phyloP scores from a whole-genome alignment of 768 basidiomycete species.

The Pleurotus tuoliensis region DNA sequence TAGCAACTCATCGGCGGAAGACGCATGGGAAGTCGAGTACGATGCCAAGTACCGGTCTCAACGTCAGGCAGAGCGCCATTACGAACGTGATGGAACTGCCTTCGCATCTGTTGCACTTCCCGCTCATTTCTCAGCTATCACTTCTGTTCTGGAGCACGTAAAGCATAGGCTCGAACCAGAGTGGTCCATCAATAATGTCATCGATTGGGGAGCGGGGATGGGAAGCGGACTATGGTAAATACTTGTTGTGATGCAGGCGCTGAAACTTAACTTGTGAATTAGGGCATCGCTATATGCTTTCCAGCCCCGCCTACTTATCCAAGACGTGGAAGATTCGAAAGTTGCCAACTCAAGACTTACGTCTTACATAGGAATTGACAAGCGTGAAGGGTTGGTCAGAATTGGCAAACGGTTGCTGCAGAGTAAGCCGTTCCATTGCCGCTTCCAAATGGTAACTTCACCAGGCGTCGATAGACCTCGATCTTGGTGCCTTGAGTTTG shows the following conservation, averaged over 20 bases:
- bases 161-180: constrained; percentile 58
- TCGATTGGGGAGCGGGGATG: constrained; percentile 84
- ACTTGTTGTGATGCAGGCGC: constrained; percentile 1
- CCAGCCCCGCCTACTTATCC: constrained; percentile 25
- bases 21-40: constrained; percentile 53
- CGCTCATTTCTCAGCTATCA: constrained; percentile 78
- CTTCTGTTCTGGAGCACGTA: constrained; percentile 66
- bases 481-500: constrained; percentile 39
- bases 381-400: constrained; percentile 61
- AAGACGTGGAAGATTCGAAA: constrained; percentile 25
- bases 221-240: constrained; percentile 82
- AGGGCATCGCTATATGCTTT: constrained; percentile 73
- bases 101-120: constrained; percentile 86
- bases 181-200: constrained; percentile 57
- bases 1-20: constrained; percentile 22
- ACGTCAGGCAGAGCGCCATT: constrained; percentile 54
- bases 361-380: constrained; percentile 75
- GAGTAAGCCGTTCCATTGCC: constrained; percentile 32
- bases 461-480: constrained; percentile 33
- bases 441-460: constrained; percentile 7
- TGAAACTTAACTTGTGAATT: constrained; percentile 10
- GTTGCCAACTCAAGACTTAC: constrained; percentile 48
- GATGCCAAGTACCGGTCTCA: constrained; percentile 57
- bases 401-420: constrained; percentile 64
- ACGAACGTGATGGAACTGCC: constrained; percentile 72